Evolutionary conservation across 2,329 filamentous ascomycete species (phyloP).

Genomic region (Cytospora paraplurivora): DNA sequence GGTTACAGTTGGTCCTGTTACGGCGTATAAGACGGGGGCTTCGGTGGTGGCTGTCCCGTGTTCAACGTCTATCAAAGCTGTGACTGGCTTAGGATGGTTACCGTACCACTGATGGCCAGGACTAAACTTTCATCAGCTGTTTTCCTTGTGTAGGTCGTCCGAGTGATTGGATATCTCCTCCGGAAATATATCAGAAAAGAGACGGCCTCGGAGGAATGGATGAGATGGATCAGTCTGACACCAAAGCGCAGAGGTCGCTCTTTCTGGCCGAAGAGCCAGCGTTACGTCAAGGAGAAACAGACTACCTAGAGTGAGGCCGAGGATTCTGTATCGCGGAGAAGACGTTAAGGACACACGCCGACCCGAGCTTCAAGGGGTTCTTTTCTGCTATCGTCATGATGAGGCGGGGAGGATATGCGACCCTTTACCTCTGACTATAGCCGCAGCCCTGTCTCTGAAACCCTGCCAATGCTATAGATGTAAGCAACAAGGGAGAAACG

Average conservation of each 20-base stretch:
- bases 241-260: not conserved
- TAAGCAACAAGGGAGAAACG: not conserved
- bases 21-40: conserved; percentile 11
- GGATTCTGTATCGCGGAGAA: conserved; percentile 1
- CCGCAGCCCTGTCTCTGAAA: not conserved
- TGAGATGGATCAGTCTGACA: not conserved
- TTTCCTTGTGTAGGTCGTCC: not conserved
- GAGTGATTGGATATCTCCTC: not conserved
- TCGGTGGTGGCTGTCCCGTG: conserved; percentile 8
- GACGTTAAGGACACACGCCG: conserved; percentile 3
- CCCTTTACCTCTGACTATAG: not conserved
- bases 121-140: too few relatives aligned
- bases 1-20: conserved; percentile 17
- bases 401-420: not conserved
- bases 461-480: not conserved
- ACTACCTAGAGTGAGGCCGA: conserved; percentile 8
- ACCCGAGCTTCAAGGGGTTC: conserved; percentile 6
- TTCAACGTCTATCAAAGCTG: conserved; percentile 8
- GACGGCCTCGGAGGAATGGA: conserved; percentile 8
- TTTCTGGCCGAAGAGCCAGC: not conserved
- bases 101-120: not conserved
- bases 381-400: not conserved
- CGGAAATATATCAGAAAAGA: conserved; percentile 12
- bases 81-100: conserved; percentile 13
- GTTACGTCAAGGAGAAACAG: conserved; percentile 11